Base-by-base conservation (phyloP, 164 flowering plant species). In the Santalum album region DNA sequence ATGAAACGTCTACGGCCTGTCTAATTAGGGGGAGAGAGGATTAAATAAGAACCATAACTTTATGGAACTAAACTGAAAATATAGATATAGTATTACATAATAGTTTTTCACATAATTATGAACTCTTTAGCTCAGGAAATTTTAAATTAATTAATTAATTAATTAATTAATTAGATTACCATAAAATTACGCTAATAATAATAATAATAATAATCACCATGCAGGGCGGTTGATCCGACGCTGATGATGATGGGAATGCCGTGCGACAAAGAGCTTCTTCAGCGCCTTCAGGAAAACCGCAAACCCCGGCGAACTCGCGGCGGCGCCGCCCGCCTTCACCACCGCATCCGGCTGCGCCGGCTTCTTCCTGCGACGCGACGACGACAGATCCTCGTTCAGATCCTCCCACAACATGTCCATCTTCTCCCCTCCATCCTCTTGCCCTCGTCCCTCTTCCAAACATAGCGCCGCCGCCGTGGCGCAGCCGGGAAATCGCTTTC, bases 321-420 rank as follows among this genome's bases (percentile, higher is more conserved):
- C 54, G 35, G 50, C 55, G 34, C 66, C 61, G 25, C 29, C 42
- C 1, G 51, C 59, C 45, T 51, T 73, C 20, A 80, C 52, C 60
- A 67, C 25, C 68, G 63, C 69, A 56, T 63, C 39, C 23, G 63
- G 49, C 56, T 57, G 53, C 54, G 57, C 68, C 20, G 48, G 11
- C 42, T 47, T 48, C 1, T 55, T 15, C 9, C 38, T 40, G 11
- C 42, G 2, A 32, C 56, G 43, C 42, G 53, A 57, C 1, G 32
- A 27, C 32, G 75, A 24, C 11, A 52, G 27, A 23, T 84, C 83
- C 1, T 80, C 81, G 35, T 83, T 77, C 71, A 83, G 72, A 57
- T 78, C 64, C 65, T 83, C 85, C 89, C 89, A 83, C 55, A 83
- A 56, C 73, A 72, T 51, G 51, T 83, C 90, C 90, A 83, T 83